Evolutionary conservation across 2,329 filamentous ascomycete genomes (phyloP), one percentile per base, ranked within the genome.

Genomic region (Clonostachys solani): DNA sequence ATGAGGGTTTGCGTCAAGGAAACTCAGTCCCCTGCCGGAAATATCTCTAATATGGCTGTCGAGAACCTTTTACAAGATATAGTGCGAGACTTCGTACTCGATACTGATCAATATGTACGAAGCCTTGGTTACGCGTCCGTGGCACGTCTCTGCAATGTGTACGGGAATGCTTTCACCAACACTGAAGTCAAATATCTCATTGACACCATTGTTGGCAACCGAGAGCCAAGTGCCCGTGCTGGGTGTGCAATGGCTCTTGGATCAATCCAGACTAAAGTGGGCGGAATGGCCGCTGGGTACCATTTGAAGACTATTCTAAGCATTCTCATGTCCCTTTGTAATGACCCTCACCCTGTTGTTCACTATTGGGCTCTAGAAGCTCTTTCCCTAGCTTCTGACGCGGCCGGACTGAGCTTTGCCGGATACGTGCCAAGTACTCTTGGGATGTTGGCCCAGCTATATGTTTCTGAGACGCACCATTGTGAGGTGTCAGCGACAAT

Each of bases 301-400:
- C 94, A 99, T 63, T 77, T 99, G 44, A 97, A 97, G 71, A 96
- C 91, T 2, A 96, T 99, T 44, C 80, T 96, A n/a, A 88, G 92
- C 16, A 95, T 99, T 37, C 73, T 99, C n/a, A 95, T 97, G 87
- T 97, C 94, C 8, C 77, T 99, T 10, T 92, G 91, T 64, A 96
- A 92, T 56, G 94, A 99, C 60, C 89, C 92, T 17, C 94, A 99
- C 62, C 92, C 94, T 0, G 85, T 89, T 1, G 94, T 99, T 9
- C 94, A 99, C 65, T 96, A 92, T 62, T 97, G 92, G 91, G 92
- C 95, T 4, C 73, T 99, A 41, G 91, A 96, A 62, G 92, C 90
- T 10, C 68, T 99, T 33, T 86, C 89, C 3, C 77, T 88, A 45
- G 91, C 95, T 12, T 88, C 92, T 4, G 92, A 96, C 59, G 94